Conservation (phyloP, 345 rosid genomes). For the Citrus glauca region DNA sequence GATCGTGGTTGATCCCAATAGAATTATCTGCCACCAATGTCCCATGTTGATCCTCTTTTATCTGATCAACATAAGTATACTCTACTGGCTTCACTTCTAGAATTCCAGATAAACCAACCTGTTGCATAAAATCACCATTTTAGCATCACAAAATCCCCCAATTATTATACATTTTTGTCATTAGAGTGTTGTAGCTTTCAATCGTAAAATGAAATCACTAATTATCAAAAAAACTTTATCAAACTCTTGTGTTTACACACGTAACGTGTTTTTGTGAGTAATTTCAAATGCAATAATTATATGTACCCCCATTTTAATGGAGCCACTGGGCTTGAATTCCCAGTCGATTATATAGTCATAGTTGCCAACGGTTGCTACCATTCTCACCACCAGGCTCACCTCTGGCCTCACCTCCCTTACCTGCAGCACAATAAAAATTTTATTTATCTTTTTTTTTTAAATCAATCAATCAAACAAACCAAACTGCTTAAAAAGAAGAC, state of each 20-base stretch:
- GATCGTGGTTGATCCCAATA: constrained; percentile 49
- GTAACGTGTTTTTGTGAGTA: no score
- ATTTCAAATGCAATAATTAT: no score
- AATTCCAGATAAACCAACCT: constrained; percentile 56
- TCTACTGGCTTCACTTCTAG: constrained; percentile 36
- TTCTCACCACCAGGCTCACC: constrained; percentile 50
- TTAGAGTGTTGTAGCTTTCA: no score
- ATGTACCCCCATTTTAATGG: constrained; percentile 42
- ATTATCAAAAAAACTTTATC: no score
- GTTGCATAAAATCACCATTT: constrained; percentile 6
- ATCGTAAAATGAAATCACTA: no score
- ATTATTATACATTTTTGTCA: neutral
- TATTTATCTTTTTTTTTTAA: no score
- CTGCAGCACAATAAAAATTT: constrained; percentile 17
- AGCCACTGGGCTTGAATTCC: constrained; percentile 52
- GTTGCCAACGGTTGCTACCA: constrained; percentile 42
- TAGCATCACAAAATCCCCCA: neutral
- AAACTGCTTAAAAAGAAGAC: neutral
- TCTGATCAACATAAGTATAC: constrained; percentile 32
- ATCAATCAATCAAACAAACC: no score
- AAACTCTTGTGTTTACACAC: no score
- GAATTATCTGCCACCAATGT: constrained; percentile 43
- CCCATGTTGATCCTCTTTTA: constrained; percentile 38
- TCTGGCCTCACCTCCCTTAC: constrained; percentile 49
- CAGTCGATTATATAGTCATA: constrained; percentile 46